Evolutionary conservation across 192 early-diverging fungal species (phyloP).

Genomic region (Backusella sp.): DNA sequence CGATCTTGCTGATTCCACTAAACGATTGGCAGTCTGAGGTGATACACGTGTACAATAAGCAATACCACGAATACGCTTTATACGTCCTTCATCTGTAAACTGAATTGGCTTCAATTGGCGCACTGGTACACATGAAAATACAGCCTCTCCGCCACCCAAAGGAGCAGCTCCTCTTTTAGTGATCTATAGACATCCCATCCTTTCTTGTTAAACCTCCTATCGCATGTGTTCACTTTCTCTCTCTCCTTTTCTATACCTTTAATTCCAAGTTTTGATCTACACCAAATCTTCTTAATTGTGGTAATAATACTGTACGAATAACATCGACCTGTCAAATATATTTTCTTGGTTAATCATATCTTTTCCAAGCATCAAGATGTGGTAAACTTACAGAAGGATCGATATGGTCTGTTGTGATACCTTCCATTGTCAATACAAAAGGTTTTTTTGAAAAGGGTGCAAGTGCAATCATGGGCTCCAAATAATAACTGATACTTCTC

Average conservation of each 20-base stretch:
- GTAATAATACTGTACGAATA: slow-evolving; percentile 86
- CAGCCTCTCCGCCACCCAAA: slow-evolving; percentile 88
- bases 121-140: slow-evolving; percentile 84
- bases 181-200: slow-evolving; percentile 49
- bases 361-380: no score
- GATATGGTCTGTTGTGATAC: slow-evolving; percentile 92
- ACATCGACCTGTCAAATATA: slow-evolving; percentile 66
- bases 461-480: slow-evolving; percentile 88
- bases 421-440: slow-evolving; percentile 77
- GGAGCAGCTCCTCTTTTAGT: slow-evolving; percentile 88
- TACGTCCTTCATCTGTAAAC: slow-evolving; percentile 81
- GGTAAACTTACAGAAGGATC: slow-evolving; percentile 74
- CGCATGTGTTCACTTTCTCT: not conserved
- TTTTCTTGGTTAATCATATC: no score
- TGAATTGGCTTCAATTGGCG: slow-evolving; percentile 74
- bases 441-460: slow-evolving; percentile 93
- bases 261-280: slow-evolving; percentile 82
- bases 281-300: slow-evolving; percentile 84
- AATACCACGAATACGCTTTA: slow-evolving; percentile 95
- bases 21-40: slow-evolving; percentile 92
- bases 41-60: slow-evolving; percentile 86
- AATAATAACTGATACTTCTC: slow-evolving; percentile 90
- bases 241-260: slow-evolving; percentile 46
- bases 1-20: slow-evolving; percentile 82
- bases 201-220: not conserved